Evolutionary conservation across 495 filamentous ascomycete genomes (phyloP), one percentile per base, ranked within the genome.

Genomic region (Hypoxylon cercidicola): DNA sequence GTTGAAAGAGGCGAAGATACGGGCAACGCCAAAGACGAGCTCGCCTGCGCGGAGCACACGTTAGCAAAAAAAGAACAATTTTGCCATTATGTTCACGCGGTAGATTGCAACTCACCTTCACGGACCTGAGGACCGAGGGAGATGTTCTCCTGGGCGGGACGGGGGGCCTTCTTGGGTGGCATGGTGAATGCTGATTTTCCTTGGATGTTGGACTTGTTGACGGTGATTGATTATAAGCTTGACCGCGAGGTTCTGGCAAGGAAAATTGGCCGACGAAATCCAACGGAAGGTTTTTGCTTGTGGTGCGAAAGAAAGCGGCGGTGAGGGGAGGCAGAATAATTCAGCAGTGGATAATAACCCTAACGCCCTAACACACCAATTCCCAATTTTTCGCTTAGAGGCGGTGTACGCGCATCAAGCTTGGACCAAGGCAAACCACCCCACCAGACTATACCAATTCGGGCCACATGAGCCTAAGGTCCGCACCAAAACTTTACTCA

Each of bases 1-100:
- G 66, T 78, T 98, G 90, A 98, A 97, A 64, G 90, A 95, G 71
- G 95, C 95, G 84, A 98, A 99, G 85, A 99, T 99, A 74, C 95
- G 90, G 75, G 94, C 95, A 83, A 97, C 93, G 75, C 96, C 95
- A 81, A 98, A 98, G 82, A 98, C 94, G 78, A 97, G 91, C 82
- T 96, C 93, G 79, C 93, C 93, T 92, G 70, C 39, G 23, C 55
- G 55, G 53, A 54, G 44, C 46, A 54, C 34, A 56, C 16, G 41
- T 69, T 62, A 68, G 68, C 44, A 44, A 52, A 35, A 23, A 7
- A 1, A 18, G n/a, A 10, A 7, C n/a, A n/a, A n/a, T 13, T 52
- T 21, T 7, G 11, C 28, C 10, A 4, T 16, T 2, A 25, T 12
- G 11, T 18, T 57, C 13, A 43, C 8, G 35, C n/a, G 18, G 41